Evolutionary conservation across 345 rosid genomes (phyloP), one percentile per base, ranked within the genome.

Genomic region (Zanthoxylum bungeanum): DNA sequence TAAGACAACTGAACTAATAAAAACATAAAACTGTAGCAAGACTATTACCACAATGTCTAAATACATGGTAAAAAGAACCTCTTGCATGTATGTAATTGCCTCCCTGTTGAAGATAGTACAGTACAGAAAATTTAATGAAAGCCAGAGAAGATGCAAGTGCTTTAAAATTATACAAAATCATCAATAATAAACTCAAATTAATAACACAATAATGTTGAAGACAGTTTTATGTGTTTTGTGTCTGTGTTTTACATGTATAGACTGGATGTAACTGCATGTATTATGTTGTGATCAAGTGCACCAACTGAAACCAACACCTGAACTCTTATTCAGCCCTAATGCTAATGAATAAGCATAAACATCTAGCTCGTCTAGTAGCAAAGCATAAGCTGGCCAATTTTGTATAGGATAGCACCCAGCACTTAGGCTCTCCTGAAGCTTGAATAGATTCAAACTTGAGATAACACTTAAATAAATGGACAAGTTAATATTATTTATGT

Each of bases 41-140:
- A 71, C 42, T 47, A 40, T 74, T 88, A 94, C 98, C 76, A 93
- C 84, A 62, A 90, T 90, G 88, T 80, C 83, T 88, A 70, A 73
- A 94, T 42, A 87, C 84, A 68, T 90, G 85, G 76, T 90, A 76
- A 78, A 86, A 94, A 76, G 74, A 71, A 37, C 96, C 97, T 78
- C 96, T 85, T 3, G 97, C 84, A 66, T 92, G 97, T 28, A 92
- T 79, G 74, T 92, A 88, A 83, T 87, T 89, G 47, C 98, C 98
- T 73, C 98, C 97, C 98, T 91, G 75, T 40, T 56, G 61, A 56
- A 71, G 25, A 77, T 66, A 1, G 55, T 24, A 76, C 75, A 65
- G 60, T 68, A 51, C 33, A n/a, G n/a, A 14, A 71, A 71, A 73
- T 67, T 49, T 24, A 49, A 22, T 28, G 49, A 17, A 71, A 69